These are phyloP conservation scores for Glycine latifolia DNA, from an alignment of 306 rosid genomes.

Conservation along the genomic window DNA sequence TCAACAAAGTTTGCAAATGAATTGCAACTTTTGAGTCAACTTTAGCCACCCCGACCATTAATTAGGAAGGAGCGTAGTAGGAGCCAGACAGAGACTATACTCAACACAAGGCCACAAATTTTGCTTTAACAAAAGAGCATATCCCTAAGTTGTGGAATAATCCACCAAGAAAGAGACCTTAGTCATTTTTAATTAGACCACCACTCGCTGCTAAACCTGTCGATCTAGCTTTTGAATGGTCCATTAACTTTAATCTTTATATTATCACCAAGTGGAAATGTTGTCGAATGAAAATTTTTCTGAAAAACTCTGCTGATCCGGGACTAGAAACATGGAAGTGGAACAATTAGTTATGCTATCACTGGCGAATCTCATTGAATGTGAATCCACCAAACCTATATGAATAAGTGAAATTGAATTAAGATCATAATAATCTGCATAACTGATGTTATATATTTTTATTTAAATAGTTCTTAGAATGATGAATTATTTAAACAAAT, in stretches of 20 bases:
- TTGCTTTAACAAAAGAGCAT: conserved; percentile 22
- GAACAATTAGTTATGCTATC: background rate
- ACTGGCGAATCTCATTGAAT: too few relatives aligned
- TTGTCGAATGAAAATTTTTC: too few relatives aligned
- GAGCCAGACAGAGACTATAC: background rate
- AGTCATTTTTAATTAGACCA: background rate
- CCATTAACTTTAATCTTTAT: background rate
- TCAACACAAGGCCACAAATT: background rate
- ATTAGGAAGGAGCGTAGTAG: background rate
- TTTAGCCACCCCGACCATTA: background rate
- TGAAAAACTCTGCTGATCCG: background rate
- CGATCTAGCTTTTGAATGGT: background rate
- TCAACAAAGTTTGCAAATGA: background rate
- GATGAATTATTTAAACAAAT: too few relatives aligned
- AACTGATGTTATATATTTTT: too few relatives aligned
- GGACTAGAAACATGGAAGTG: background rate
- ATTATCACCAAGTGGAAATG: background rate
- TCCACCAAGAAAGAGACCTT: background rate
- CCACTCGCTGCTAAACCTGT: background rate
- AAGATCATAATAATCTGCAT: too few relatives aligned
- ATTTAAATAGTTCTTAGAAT: too few relatives aligned
- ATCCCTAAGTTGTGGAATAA: background rate
- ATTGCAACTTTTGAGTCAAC: background rate
- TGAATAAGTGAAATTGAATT: too few relatives aligned
- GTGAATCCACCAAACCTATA: too few relatives aligned